Percentiles rank a stretch among this genome's conserved stretches.
These are phyloP conservation scores for Colletotrichum eremochloae DNA, from an alignment of 2,329 filamentous ascomycete genomes.

Conservation along the genomic window DNA sequence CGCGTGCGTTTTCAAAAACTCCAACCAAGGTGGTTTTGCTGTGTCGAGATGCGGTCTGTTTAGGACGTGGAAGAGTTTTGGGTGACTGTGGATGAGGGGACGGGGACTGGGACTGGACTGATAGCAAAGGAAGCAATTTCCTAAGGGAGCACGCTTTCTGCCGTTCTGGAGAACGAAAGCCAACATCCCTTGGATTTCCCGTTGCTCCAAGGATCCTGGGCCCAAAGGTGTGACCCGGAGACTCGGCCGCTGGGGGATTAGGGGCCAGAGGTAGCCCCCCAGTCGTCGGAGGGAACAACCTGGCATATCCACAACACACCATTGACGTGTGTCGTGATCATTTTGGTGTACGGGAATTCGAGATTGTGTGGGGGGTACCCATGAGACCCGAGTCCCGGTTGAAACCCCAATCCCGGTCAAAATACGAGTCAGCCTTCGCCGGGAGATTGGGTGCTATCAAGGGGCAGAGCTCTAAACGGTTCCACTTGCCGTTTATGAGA, in stretches of 20 bases:
- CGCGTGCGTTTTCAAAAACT: constrained; percentile 3
- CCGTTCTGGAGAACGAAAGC: constrained; percentile 17
- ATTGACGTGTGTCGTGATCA: constrained; percentile 39
- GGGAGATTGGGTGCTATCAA: constrained; percentile 34
- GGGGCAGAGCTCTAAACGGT: constrained; percentile 17
- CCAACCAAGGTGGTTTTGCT: background rate
- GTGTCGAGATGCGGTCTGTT: constrained; percentile 19
- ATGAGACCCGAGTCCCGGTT: constrained; percentile 34
- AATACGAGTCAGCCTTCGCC: constrained; percentile 35
- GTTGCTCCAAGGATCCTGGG: constrained; percentile 10
- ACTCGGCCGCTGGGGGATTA: constrained; percentile 35
- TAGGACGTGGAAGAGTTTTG: constrained; percentile 39
- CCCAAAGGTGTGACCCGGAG: constrained; percentile 25
- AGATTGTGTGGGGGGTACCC: constrained; percentile 18
- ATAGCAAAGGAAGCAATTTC: constrained; percentile 37
- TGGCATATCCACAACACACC: constrained; percentile 16
- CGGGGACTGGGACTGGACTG: constrained; percentile 6
- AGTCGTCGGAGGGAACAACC: constrained; percentile 34
- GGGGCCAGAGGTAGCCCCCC: constrained; percentile 19
- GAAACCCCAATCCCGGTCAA: constrained; percentile 35
- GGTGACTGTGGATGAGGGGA: constrained; percentile 37
- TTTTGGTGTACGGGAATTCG: constrained; percentile 21
- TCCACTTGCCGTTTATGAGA: constrained; percentile 40
- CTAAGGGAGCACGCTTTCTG: background rate
- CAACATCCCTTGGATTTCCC: constrained; percentile 31